Base-by-base conservation (phyloP, 1,284 basidiomycete species). In the Rhodofomes roseus region DNA sequence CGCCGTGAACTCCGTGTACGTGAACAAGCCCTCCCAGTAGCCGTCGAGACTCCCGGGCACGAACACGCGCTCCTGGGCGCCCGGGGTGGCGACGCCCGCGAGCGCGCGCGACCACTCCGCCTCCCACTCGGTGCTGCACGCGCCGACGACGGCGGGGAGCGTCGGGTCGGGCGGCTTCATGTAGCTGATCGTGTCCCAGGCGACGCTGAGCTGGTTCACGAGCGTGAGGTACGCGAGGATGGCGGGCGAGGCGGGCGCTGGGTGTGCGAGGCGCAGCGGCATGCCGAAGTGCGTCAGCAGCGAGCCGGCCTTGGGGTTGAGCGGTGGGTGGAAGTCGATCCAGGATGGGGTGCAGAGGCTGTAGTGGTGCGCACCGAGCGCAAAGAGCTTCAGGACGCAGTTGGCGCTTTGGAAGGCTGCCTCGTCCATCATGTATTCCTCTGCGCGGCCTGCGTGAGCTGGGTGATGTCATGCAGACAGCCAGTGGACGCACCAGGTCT, bases 1-100 rank as follows among this genome's bases (percentile, higher is more conserved):
- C 1, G 81, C 80, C 9, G 78, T 79, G 66, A 91, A 92, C 63
- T 92, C 89, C 6, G 85, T 86, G 68, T 90, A 92, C 89, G 83
- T 86, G 66, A 92, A 92, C 25, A 84, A 69, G 0, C 89, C 89
- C 71, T 92, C 89, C 89, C 89, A 92, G 16, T 84, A 74, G 5
- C 89, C 90, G 62, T 90, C 85, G 51, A 90, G 70, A 60, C 86
- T 89, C 50, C 89, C 87, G 1, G 84, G 81, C 31, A 71, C 74
- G 65, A 86, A 87, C 27, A 79, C 76, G 14, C 76, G 73, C 7
- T 78, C 75, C 25, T 79, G 66, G 8, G 71, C 48, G 69, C 69
- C 70, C 50, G 60, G 70, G 59, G 60, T 76, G 16, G 60, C 60
- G 20, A 25, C 12, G n/a, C 29, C 77, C 0, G 65, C 69, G 51